Percentiles rank a stretch among this genome's conserved stretches.
Evolutionary conservation across 768 basidiomycete genomes (phyloP).

Genomic region (Russula sp.): DNA sequence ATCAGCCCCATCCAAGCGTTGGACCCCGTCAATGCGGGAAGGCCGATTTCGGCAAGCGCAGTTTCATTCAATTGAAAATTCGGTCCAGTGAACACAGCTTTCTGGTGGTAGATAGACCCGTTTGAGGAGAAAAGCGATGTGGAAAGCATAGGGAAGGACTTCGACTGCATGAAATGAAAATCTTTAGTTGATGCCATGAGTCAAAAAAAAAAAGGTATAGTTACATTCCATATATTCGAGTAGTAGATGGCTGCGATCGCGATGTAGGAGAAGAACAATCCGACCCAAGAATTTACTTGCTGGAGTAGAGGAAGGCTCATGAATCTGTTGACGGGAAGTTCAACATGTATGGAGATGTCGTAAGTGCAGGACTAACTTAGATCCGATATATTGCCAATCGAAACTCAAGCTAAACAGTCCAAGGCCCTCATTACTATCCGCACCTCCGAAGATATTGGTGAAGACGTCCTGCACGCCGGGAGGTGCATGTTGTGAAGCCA

Average conservation of each 20-base stretch:
- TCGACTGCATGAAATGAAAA: slow-evolving; percentile 32
- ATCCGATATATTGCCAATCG: slow-evolving; percentile 62
- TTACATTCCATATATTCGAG: slow-evolving; percentile 53
- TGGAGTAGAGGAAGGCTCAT: slow-evolving; percentile 50
- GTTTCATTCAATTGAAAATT: slow-evolving; percentile 48
- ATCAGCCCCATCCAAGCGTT: slow-evolving; percentile 46
- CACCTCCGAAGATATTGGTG: slow-evolving; percentile 61
- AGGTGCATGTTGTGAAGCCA: slow-evolving; percentile 45
- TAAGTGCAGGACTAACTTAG: slow-evolving; percentile 24
- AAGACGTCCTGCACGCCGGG: slow-evolving; percentile 40
- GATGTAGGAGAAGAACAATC: slow-evolving; percentile 45
- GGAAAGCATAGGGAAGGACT: slow-evolving; percentile 52
- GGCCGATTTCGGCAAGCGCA: slow-evolving; percentile 40
- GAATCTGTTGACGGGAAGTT: slow-evolving; percentile 21
- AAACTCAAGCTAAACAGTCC: slow-evolving; percentile 55
- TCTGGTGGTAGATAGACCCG: slow-evolving; percentile 48
- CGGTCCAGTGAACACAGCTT: slow-evolving; percentile 41
- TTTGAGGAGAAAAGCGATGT: slow-evolving; percentile 49
- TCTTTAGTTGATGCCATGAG: slow-evolving; percentile 24
- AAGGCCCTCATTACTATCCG: slow-evolving; percentile 59
- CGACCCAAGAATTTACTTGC: slow-evolving; percentile 56
- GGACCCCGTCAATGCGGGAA: slow-evolving; percentile 39
- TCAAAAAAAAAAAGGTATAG: background rate
- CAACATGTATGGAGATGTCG: background rate
- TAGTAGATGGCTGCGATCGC: slow-evolving; percentile 52